phyloP scores from a whole-genome alignment of 257 asterid species.

The Ajuga chamaepitys region DNA sequence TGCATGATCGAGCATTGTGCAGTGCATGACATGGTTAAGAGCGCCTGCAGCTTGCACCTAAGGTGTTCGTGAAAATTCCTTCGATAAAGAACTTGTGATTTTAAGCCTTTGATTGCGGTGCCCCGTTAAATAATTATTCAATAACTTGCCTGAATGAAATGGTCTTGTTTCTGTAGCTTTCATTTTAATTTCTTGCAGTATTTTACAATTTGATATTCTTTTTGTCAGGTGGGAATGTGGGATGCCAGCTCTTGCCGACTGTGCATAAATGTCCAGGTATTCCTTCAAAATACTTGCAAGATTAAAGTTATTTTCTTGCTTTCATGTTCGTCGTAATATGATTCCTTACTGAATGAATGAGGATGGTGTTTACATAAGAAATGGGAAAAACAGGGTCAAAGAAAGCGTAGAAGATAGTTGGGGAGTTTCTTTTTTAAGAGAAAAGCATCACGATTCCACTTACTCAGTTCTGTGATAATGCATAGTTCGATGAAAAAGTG shows the following conservation, averaged over 20 bases:
- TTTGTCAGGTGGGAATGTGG: conserved; percentile 24
- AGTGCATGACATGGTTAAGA: not conserved
- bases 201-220: not conserved
- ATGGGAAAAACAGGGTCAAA: not conserved
- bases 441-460: not conserved
- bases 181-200: not conserved
- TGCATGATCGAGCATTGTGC: not conserved
- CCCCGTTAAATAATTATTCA: not conserved
- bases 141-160: not conserved
- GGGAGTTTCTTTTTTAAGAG: not conserved
- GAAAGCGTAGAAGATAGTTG: not conserved
- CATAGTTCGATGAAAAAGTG: not conserved
- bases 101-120: not conserved
- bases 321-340: not conserved
- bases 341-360: not conserved
- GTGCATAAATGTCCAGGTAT: conserved; percentile 29
- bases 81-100: not conserved
- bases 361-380: not conserved
- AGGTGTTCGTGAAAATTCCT: conserved; percentile 30
- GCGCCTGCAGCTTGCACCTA: conserved; percentile 4
- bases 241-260: conserved; percentile 18
- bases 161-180: not conserved
- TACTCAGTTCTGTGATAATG: not conserved
- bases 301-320: not conserved
- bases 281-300: not conserved